Percentiles rank a stretch among this genome's conserved stretches.
phyloP scores from a whole-genome alignment of 768 basidiomycete species.

The Mycena floridula region DNA sequence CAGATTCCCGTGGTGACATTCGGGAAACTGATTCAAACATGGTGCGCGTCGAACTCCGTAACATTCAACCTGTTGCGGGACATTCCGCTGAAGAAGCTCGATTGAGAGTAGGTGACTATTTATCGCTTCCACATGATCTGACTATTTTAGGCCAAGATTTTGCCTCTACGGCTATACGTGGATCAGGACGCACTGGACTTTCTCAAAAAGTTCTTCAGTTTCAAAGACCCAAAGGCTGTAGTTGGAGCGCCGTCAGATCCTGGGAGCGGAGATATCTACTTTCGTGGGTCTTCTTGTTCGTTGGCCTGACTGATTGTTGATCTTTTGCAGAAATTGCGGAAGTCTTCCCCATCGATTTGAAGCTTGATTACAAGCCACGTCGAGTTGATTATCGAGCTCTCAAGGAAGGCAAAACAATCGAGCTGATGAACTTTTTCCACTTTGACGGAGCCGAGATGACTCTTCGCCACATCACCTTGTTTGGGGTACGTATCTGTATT shows the following conservation, averaged over 20 bases:
- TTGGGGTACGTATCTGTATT: conserved; percentile 59
- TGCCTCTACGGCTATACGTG: conserved; percentile 88
- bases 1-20: conserved; percentile 82
- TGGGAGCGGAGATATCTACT: conserved; percentile 50
- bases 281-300: conserved; percentile 47
- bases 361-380: conserved; percentile 97
- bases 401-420: conserved; percentile 86
- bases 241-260: conserved; percentile 27
- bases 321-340: conserved; percentile 74
- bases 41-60: conserved; percentile 80
- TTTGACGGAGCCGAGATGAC: conserved; percentile 99
- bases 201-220: conserved; percentile 92
- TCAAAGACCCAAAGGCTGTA: conserved; percentile 55
- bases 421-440: conserved; percentile 99
- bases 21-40: conserved; percentile 91
- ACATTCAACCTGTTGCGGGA: conserved; percentile 65
- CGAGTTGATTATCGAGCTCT: conserved; percentile 92
- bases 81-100: conserved; percentile 70
- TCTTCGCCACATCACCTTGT: conserved; percentile 82
- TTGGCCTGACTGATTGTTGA: conserved; percentile 1
- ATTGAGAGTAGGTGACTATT: conserved; percentile 51
- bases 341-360: conserved; percentile 90
- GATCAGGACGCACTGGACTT: conserved; percentile 99
- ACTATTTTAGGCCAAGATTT: conserved; percentile 67
- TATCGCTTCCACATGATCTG: conserved; percentile 2